Evolutionary conservation across 257 asterid species (phyloP).

Genomic region (Pogostemon cablin): DNA sequence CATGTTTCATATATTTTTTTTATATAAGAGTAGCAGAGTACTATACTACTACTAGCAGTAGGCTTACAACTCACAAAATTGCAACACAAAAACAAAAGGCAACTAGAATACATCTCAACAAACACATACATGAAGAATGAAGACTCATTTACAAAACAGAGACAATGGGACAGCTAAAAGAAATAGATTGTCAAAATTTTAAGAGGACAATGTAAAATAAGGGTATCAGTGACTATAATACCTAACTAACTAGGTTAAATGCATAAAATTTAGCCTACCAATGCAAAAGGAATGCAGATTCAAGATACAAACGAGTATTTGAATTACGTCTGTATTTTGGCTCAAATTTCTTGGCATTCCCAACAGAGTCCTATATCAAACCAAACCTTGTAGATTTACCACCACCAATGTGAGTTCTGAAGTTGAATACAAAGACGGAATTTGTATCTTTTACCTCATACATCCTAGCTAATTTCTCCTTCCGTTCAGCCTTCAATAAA

Average conservation of each 20-base stretch:
- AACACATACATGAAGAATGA: no score
- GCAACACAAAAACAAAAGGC: no score
- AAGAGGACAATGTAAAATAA: neutral
- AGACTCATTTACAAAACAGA: no score
- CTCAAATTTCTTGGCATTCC: constrained; percentile 81
- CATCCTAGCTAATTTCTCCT: constrained; percentile 67
- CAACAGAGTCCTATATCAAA: constrained; percentile 76
- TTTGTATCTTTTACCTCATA: constrained; percentile 69
- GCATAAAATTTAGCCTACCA: neutral
- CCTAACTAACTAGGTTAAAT: neutral
- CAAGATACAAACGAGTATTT: neutral
- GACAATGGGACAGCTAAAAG: neutral
- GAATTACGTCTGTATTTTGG: constrained; percentile 82
- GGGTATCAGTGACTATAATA: no score
- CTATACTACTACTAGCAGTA: neutral
- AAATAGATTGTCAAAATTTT: neutral
- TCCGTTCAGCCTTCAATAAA: constrained; percentile 59
- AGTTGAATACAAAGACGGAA: constrained; percentile 70
- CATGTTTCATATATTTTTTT: neutral
- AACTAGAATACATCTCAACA: no score
- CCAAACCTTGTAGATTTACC: constrained; percentile 86
- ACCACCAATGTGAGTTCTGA: constrained; percentile 83
- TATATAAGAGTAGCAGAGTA: neutral
- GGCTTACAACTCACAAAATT: neutral
- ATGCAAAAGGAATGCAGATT: neutral